These are phyloP conservation scores for Circinella minor DNA, from an alignment of 371 early-diverging fungal species.

Conservation along the genomic window DNA sequence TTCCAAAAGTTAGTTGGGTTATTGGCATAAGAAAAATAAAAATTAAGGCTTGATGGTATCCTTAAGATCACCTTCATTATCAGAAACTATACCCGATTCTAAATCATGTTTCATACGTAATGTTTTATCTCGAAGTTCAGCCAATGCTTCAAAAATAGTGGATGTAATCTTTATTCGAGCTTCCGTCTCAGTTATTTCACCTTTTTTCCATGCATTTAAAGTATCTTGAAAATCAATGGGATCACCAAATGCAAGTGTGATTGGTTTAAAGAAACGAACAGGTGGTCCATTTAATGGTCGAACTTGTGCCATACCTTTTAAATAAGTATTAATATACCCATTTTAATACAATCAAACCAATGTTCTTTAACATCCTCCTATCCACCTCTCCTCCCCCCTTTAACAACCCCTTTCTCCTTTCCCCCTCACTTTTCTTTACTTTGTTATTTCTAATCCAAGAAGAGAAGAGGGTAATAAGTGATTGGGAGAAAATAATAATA, in stretches of 20 bases:
- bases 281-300: constrained; percentile 54
- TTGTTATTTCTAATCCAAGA: too few species aligned
- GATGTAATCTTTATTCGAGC: constrained; percentile 65
- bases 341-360: too few species aligned
- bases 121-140: constrained; percentile 39
- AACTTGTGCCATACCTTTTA: constrained; percentile 51
- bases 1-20: too few species aligned
- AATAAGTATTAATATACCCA: too few species aligned
- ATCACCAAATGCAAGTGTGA: constrained; percentile 70
- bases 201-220: constrained; percentile 58
- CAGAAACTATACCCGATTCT: constrained; percentile 10
- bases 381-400: background rate
- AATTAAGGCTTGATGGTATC: constrained; percentile 17
- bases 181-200: constrained; percentile 52
- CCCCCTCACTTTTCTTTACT: background rate
- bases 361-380: background rate
- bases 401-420: background rate
- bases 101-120: constrained; percentile 16
- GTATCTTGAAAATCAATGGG: constrained; percentile 69
- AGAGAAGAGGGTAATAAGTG: too few species aligned
- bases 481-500: too few species aligned
- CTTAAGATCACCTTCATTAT: constrained; percentile 10
- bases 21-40: background rate
- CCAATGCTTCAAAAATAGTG: constrained; percentile 57
- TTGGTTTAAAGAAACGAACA: constrained; percentile 40